These are phyloP conservation scores for Fagus crenata DNA, from an alignment of 306 rosid genomes.

Conservation along the genomic window DNA sequence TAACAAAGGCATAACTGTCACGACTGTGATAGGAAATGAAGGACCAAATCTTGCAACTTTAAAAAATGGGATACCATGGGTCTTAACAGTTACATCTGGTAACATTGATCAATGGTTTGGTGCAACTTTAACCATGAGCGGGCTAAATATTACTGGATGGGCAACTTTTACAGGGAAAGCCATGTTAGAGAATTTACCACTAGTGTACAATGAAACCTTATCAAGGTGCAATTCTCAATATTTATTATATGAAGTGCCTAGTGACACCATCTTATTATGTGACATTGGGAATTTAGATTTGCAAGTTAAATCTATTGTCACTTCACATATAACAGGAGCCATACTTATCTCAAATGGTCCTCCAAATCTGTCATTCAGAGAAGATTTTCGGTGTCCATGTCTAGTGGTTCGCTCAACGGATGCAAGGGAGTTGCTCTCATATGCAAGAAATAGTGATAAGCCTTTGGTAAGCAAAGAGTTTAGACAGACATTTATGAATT, in stretches of 20 bases:
- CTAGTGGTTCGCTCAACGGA: slow-evolving; percentile 41
- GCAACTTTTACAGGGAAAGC: slow-evolving; percentile 23
- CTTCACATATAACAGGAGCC: slow-evolving; percentile 22
- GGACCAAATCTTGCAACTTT: background rate
- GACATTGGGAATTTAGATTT: slow-evolving; percentile 5
- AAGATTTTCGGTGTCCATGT: slow-evolving; percentile 25
- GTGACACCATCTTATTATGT: slow-evolving; percentile 16
- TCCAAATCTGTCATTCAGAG: background rate
- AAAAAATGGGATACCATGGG: slow-evolving; percentile 29
- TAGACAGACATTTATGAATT: slow-evolving; percentile 40
- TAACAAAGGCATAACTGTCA: slow-evolving; percentile 24
- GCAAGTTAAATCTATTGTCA: background rate
- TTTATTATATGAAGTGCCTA: background rate
- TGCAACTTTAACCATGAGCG: slow-evolving; percentile 21
- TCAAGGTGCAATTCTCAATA: slow-evolving; percentile 20
- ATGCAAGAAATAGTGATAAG: slow-evolving; percentile 4
- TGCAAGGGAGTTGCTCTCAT: slow-evolving; percentile 30
- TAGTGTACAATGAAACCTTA: slow-evolving; percentile 12
- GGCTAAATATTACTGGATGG: slow-evolving; percentile 14
- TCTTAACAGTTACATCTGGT: slow-evolving; percentile 19
- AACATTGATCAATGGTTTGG: slow-evolving; percentile 13
- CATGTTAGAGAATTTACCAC: slow-evolving; percentile 1
- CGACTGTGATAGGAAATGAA: slow-evolving; percentile 18
- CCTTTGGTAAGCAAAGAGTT: slow-evolving; percentile 37
- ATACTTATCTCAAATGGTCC: slow-evolving; percentile 19